phyloP scores from a whole-genome alignment of 139 green algal species.

The Protoeuglena noctilucae region DNA sequence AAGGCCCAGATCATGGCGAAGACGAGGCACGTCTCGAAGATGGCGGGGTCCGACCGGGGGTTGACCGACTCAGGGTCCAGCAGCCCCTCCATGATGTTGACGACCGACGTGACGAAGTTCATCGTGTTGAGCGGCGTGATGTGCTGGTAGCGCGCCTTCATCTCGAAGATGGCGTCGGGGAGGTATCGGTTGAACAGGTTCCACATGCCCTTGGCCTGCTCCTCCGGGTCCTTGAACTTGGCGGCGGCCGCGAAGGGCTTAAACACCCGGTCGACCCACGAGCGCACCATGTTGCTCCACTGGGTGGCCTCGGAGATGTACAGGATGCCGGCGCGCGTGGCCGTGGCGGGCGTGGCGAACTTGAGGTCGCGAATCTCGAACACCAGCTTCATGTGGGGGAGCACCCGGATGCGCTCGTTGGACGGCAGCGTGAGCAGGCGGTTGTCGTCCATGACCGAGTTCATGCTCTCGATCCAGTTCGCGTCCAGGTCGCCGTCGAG shows the following conservation, averaged over 20 bases:
- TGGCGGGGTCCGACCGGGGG: constrained; percentile 38
- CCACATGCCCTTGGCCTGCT: constrained; percentile 41
- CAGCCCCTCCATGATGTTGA: constrained; percentile 64
- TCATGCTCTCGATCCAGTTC: constrained; percentile 85
- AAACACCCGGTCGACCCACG: constrained; percentile 21
- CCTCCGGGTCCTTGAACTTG: constrained; percentile 61
- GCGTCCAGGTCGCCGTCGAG: constrained; percentile 72
- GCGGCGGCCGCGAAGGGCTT: constrained; percentile 50
- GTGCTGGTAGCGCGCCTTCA: constrained; percentile 59
- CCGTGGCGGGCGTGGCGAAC: constrained; percentile 67
- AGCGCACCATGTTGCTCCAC: constrained; percentile 67
- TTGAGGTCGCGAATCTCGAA: constrained; percentile 72
- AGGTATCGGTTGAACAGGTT: constrained; percentile 71
- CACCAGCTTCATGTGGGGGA: constrained; percentile 74
- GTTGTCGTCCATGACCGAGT: constrained; percentile 79
- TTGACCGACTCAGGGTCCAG: constrained; percentile 56
- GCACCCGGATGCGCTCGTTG: constrained; percentile 73
- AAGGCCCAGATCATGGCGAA: constrained; percentile 74
- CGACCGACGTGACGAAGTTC: constrained; percentile 61
- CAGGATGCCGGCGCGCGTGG: constrained; percentile 67
- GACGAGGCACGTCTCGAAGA: constrained; percentile 75
- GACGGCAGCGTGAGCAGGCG: constrained; percentile 64
- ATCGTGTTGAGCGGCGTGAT: constrained; percentile 67
- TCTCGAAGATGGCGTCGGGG: constrained; percentile 50
- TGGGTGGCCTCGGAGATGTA: constrained; percentile 63